These are phyloP conservation scores for Pyrrhoderma noxium DNA, from an alignment of 1,284 basidiomycete species.

Conservation along the genomic window DNA sequence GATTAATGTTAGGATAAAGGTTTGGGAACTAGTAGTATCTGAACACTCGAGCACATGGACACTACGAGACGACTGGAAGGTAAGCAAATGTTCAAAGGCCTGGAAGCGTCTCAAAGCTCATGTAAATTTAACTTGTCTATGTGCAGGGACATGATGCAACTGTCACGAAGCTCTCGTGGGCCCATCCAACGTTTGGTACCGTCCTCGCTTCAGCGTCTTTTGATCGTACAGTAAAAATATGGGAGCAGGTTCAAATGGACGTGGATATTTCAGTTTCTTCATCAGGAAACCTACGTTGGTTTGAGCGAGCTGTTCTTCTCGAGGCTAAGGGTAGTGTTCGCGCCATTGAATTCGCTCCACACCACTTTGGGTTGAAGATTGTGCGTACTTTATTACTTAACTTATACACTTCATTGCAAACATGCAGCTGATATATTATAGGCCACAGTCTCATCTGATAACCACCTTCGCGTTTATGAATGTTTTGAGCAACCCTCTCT, in stretches of 20 bases:
- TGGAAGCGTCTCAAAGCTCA: no score
- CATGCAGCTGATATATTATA: conserved; percentile 25
- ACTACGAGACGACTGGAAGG: conserved; percentile 85
- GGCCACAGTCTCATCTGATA: conserved; percentile 86
- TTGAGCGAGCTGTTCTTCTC: conserved; percentile 65
- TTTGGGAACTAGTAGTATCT: conserved; percentile 59
- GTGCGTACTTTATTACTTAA: conserved; percentile 37
- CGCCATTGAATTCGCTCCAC: conserved; percentile 78
- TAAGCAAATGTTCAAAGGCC: no score
- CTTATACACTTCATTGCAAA: background rate
- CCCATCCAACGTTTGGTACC: conserved; percentile 83
- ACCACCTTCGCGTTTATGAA: conserved; percentile 81
- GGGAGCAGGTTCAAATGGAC: conserved; percentile 54
- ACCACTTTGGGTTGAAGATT: conserved; percentile 79
- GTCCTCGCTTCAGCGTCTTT: conserved; percentile 81
- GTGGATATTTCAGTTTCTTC: background rate
- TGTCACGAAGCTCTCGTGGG: conserved; percentile 77
- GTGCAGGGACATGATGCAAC: conserved; percentile 91
- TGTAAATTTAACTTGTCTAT: no score
- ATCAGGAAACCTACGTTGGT: conserved; percentile 45
- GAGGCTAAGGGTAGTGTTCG: conserved; percentile 83
- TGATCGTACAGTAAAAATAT: conserved; percentile 84
- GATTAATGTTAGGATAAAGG: conserved; percentile 57
- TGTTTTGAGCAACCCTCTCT: conserved; percentile 79
- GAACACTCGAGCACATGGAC: conserved; percentile 65